Base-by-base conservation (phyloP, 2,329 filamentous ascomycete species). In the Scleromitrula shiraiana region DNA sequence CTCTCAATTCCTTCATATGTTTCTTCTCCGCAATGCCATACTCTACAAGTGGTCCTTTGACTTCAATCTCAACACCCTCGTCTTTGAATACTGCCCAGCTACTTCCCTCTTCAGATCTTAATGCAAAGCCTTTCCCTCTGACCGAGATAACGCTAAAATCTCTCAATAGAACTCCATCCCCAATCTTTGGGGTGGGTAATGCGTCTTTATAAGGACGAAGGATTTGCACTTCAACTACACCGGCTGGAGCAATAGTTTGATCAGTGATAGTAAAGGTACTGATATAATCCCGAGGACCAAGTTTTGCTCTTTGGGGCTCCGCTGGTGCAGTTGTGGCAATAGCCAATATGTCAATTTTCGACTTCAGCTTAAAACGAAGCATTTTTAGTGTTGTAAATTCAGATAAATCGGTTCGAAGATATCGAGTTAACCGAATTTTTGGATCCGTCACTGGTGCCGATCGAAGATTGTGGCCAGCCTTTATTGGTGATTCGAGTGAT, bases 41-140 rank as follows among this genome's bases (percentile, higher is more conserved):
- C 63, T 83, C 79, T 17, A 83, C 71, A 0, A 78, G 78, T 45
- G 77, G 75, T 0, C 78, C 79, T 51, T 71, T 74, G 44, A 82
- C 73, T 64, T 82, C 59, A 7, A 55, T 74, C 35, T 67, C 62
- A 37, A 66, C 62, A 32, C 65, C 57, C 10, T 48, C 50, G 20
- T 54, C 55, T 55, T 80, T 76, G 53, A 78, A 82, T 3, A 83
- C 76, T 2, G 76, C 79, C 76, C 80, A 83, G 46, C 75, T 74
- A 14, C 77, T 81, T 27, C 66, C 68, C 37, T 76, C 74, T 9
- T 59, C 58, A 10, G 60, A 62, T 40, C 71, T 67, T 41, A 82
- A 64, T 0, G 76, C 78, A 52, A 77, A 80, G 2, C 74, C 78
- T 44, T 73, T 73, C 38, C 68, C 69, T 50, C 73, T 72, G 42